Evolutionary conservation across 2,329 filamentous ascomycete genomes (phyloP).

Genomic region (Lachnellula cervina): DNA sequence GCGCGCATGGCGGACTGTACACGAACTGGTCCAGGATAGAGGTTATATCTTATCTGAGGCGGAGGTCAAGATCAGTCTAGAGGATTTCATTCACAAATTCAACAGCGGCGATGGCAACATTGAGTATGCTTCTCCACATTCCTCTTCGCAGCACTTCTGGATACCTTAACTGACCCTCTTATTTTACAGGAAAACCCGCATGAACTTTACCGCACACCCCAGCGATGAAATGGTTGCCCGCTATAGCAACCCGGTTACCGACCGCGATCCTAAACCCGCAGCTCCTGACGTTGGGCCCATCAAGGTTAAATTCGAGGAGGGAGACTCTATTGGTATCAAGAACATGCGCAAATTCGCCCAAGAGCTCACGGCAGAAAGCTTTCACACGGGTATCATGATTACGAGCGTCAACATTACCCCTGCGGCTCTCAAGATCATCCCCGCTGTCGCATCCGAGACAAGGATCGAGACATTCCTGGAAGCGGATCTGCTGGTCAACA

Average conservation of each 20-base stretch:
- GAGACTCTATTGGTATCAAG: constrained; percentile 78
- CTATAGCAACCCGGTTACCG: constrained; percentile 68
- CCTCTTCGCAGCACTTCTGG: not conserved
- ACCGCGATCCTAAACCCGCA: constrained; percentile 62
- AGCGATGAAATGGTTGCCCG: constrained; percentile 79
- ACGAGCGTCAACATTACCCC: constrained; percentile 77
- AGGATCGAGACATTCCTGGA: constrained; percentile 94
- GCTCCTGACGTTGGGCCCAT: constrained; percentile 76
- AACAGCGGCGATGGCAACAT: constrained; percentile 67
- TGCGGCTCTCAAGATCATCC: constrained; percentile 81
- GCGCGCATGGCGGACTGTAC: constrained; percentile 88
- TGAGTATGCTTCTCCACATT: constrained; percentile 52
- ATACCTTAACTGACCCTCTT: constrained; percentile 2
- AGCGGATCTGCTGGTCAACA: constrained; percentile 94
- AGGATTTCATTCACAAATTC: constrained; percentile 73
- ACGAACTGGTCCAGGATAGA: constrained; percentile 90
- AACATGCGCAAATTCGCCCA: constrained; percentile 88
- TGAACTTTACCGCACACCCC: constrained; percentile 85
- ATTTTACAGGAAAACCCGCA: constrained; percentile 63
- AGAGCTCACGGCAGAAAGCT: constrained; percentile 72
- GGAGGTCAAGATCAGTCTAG: constrained; percentile 80
- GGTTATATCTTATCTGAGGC: constrained; percentile 90
- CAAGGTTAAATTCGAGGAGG: constrained; percentile 87
- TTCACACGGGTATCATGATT: constrained; percentile 87
- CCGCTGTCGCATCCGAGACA: constrained; percentile 67